Evolutionary conservation across 164 flowering plant genomes (phyloP).

Genomic region (Aristolochia californica): DNA sequence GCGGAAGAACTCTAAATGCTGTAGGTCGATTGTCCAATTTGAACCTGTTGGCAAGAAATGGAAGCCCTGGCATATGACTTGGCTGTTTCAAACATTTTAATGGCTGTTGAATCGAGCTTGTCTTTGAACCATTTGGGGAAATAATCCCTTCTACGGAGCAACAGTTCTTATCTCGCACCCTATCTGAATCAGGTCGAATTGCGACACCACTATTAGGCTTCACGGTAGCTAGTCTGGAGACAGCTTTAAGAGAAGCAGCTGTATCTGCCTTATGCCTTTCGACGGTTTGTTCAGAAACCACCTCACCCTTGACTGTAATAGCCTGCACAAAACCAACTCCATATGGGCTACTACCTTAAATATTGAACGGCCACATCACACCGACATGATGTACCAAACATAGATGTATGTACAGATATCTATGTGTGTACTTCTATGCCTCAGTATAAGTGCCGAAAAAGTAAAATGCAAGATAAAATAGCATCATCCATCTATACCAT

Average conservation of each 20-base stretch:
- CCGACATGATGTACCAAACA: no score
- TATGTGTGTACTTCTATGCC: no score
- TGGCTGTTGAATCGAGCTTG: constrained; percentile 23
- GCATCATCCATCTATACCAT: no score
- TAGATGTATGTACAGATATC: no score
- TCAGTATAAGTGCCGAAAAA: no score
- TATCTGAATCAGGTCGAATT: constrained; percentile 21
- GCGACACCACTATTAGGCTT: background rate
- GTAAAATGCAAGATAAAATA: no score
- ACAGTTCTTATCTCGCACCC: constrained; percentile 20
- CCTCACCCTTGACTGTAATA: constrained; percentile 39
- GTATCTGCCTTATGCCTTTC: constrained; percentile 41
- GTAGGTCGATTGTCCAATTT: constrained; percentile 86
- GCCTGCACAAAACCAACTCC: constrained; percentile 41
- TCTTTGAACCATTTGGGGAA: constrained; percentile 23
- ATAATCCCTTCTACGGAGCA: constrained; percentile 22
- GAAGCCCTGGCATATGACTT: constrained; percentile 28
- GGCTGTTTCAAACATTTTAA: constrained; percentile 33
- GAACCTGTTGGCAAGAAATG: constrained; percentile 42
- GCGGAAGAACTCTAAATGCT: constrained; percentile 54
- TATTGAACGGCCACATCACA: no score
- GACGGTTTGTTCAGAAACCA: constrained; percentile 28
- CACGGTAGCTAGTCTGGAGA: background rate
- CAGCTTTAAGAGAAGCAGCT: constrained; percentile 12
- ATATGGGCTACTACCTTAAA: no score